Evolutionary conservation across 2,329 filamentous ascomycete genomes (phyloP).

Genomic region (Colletotrichum sp.): DNA sequence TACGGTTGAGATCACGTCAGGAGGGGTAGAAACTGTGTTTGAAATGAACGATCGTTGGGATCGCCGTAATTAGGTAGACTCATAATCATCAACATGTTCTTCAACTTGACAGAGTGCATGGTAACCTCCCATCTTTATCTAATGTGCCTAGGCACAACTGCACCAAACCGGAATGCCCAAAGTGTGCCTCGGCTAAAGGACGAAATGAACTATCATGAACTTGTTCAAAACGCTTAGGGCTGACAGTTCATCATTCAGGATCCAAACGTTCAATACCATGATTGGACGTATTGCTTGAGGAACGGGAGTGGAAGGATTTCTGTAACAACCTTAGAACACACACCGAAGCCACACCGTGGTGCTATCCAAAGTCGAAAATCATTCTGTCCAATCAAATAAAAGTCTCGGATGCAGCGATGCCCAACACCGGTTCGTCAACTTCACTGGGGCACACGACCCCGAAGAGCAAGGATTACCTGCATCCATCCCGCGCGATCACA

Average conservation of each 20-base stretch:
- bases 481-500: not conserved
- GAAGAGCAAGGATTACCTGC: not conserved
- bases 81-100: not conserved
- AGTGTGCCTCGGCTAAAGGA: not conserved
- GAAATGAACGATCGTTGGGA: not conserved
- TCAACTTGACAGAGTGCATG: too few relatives aligned
- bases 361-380: not conserved
- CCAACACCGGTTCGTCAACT: not conserved
- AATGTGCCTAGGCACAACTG: not conserved
- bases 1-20: not conserved
- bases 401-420: not conserved
- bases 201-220: accelerated
- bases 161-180: not conserved
- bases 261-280: not conserved
- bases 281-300: accelerated
- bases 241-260: too few relatives aligned
- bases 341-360: not conserved
- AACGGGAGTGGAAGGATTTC: not conserved
- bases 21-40: not conserved
- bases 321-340: not conserved
- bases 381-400: not conserved
- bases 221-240: not conserved
- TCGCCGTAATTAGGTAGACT: accelerated
- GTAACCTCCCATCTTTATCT: too few relatives aligned
- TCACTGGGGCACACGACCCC: not conserved